Percentiles rank a stretch among this genome's conserved stretches.
These are phyloP conservation scores for Carex littledalei DNA, from an alignment of 176 grass and related monocot species.

Conservation along the genomic window DNA sequence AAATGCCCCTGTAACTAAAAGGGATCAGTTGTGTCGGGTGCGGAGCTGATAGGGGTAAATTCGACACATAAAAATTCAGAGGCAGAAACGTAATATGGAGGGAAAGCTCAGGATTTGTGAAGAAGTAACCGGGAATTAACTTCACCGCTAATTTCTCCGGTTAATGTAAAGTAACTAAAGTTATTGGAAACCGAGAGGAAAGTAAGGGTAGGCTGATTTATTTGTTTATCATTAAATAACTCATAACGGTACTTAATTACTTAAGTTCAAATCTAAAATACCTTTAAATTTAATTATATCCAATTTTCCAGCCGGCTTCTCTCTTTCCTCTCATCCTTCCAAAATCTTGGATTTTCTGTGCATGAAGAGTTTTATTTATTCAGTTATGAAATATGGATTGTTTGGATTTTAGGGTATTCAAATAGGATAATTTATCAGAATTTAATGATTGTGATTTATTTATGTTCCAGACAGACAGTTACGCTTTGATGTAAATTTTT, in stretches of 20 bases:
- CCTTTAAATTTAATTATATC: constrained; percentile 5
- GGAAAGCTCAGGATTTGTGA: constrained; percentile 8
- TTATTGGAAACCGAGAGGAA: constrained; percentile 14
- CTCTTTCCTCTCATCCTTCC: neutral
- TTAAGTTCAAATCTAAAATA: constrained; percentile 17
- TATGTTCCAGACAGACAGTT: too few relatives aligned
- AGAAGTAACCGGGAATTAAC: constrained; percentile 20
- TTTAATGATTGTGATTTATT: neutral
- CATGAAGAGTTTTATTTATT: neutral
- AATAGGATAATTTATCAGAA: neutral
- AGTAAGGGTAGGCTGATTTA: neutral
- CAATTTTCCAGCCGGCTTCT: constrained; percentile 38
- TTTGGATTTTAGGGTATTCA: neutral
- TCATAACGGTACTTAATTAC: neutral
- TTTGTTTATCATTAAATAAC: neutral
- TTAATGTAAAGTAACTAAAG: constrained; percentile 10
- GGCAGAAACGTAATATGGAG: constrained; percentile 10
- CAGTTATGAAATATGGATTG: neutral
- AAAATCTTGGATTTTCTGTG: neutral
- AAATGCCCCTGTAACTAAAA: constrained; percentile 16
- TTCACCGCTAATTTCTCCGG: constrained; percentile 24
- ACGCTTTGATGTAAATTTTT: neutral
- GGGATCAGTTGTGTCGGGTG: neutral
- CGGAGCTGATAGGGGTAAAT: constrained; percentile 18
- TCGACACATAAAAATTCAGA: neutral